phyloP scores from a whole-genome alignment of 2,329 filamentous ascomycete species.

The Beauveria asiatica region DNA sequence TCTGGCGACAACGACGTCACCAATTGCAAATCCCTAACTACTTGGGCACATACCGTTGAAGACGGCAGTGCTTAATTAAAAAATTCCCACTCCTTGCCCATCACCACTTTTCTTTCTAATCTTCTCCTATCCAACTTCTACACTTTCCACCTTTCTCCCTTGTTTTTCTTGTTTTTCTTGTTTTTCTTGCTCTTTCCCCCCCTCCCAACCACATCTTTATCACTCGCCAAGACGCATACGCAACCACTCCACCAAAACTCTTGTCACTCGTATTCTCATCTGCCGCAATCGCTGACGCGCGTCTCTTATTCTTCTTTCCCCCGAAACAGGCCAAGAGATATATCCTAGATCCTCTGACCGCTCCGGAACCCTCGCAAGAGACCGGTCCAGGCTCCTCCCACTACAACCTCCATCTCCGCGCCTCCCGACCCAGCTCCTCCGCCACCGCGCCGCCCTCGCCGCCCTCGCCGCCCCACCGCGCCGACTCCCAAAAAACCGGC shows the following conservation, averaged over 20 bases:
- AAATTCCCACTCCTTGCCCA: not conserved
- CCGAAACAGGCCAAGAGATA: conserved; percentile 50
- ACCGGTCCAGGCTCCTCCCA: conserved; percentile 56
- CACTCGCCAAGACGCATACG: not conserved
- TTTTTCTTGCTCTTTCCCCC: not conserved
- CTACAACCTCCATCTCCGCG: conserved; percentile 25
- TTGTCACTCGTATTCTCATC: not conserved
- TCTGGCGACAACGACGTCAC: not conserved
- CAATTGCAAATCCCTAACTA: not conserved
- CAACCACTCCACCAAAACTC: not conserved
- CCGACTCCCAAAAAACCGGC: not conserved
- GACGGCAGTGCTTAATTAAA: too few species aligned
- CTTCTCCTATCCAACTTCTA: not conserved
- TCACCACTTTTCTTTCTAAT: not conserved
- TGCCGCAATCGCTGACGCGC: conserved; percentile 4
- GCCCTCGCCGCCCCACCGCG: not conserved
- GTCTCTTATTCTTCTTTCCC: not conserved
- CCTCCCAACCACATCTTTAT: not conserved
- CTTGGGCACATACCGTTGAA: too few species aligned
- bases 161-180: not conserved
- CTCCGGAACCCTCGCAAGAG: conserved; percentile 58
- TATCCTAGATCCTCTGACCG: conserved; percentile 61
- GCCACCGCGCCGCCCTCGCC: not conserved
- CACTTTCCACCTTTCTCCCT: not conserved
- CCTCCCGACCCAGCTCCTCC: conserved; percentile 3